Evolutionary conservation across 768 basidiomycete species (phyloP).

Genomic region (Astraeus odoratus): DNA sequence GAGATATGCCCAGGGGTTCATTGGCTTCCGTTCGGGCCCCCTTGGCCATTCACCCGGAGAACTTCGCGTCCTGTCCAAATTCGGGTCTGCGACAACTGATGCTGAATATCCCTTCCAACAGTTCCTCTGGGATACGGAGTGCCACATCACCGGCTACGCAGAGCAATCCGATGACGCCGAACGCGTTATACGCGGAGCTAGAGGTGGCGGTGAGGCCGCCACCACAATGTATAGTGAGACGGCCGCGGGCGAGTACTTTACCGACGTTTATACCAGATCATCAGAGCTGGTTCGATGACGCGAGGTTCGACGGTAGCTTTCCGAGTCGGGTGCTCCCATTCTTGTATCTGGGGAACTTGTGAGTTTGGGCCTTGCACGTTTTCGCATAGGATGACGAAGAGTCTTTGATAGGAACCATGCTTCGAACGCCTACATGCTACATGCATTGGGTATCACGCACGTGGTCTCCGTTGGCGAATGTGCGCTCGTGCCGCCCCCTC

Average conservation of each 20-base stretch:
- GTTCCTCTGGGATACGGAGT: conserved; percentile 6
- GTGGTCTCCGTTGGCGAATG: conserved; percentile 97
- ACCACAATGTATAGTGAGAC: conserved; percentile 15
- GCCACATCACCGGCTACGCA: conserved; percentile 3
- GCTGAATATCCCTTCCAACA: conserved; percentile 14
- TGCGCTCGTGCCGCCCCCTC: conserved; percentile 74
- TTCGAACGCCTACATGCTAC: conserved; percentile 90
- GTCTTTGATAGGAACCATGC: conserved; percentile 72
- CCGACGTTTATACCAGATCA: conserved; percentile 64
- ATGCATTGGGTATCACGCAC: conserved; percentile 92
- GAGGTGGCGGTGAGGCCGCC: conserved; percentile 13
- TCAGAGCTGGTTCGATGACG: conserved; percentile 92
- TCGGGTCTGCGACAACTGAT: conserved; percentile 17
- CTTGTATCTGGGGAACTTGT: conserved; percentile 93
- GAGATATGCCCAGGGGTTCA: conserved; percentile 19
- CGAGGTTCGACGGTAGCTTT: conserved; percentile 91
- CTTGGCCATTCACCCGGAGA: conserved; percentile 4
- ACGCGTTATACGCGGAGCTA: conserved; percentile 17
- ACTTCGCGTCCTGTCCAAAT: not conserved
- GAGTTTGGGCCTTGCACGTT: conserved; percentile 30
- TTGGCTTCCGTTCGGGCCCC: conserved; percentile 4
- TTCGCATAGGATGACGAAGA: not conserved
- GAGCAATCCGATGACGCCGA: not conserved
- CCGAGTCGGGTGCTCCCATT: conserved; percentile 90
- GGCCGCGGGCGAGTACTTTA: conserved; percentile 69